Base-by-base conservation (phyloP, 495 filamentous ascomycete species). In the Talaromyces stipitatus region DNA sequence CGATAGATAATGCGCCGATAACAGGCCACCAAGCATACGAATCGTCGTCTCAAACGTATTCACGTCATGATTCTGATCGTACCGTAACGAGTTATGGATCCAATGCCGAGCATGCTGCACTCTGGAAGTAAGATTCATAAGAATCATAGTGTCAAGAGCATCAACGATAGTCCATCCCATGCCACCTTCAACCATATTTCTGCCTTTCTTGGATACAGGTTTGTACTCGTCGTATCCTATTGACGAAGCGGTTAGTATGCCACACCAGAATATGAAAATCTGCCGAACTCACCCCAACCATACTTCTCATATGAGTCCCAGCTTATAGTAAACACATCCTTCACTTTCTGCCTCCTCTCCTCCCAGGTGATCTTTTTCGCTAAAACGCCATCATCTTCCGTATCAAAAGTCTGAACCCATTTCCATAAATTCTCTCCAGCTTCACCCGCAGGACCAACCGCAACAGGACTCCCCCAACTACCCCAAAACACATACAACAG, bases 161-260 rank as follows among this genome's bases (percentile, higher is more conserved):
- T 99, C 95, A 28, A 99, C 87, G 51, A 99, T 97, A 58, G 97
- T 97, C 95, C 95, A 99, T 6, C 94, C 94, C 69, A 99, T 73
- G 1, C 74, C 74, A 38, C 77, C 72, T 2, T 85, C 80, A 10
- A 87, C 82, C 90, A 97, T 97, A 55, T 96, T 83, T 32, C 72
- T 72, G 50, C 89, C 88, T n/a, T 69, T 83, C 68, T 92, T 94
- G 1, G 87, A 83, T 33, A 92, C 64, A 14, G 94, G 95, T 59
- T 87, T 82, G 64, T 88, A 99, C 65, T 89, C 82, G 64, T 99
- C 94, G 58, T 82, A 84, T 16, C 92, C 91, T 96, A 61, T 24
- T n/a, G 28, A 18, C 9, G 46, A 56, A n/a, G n/a, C n/a, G 32
- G 22, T 27, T n/a, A 50, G 16, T 38, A 32, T 67, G 29, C 64